Percentiles rank a stretch among this genome's conserved stretches.
Evolutionary conservation across 768 basidiomycete species (phyloP).

Genomic region (Termitomyces sp.): DNA sequence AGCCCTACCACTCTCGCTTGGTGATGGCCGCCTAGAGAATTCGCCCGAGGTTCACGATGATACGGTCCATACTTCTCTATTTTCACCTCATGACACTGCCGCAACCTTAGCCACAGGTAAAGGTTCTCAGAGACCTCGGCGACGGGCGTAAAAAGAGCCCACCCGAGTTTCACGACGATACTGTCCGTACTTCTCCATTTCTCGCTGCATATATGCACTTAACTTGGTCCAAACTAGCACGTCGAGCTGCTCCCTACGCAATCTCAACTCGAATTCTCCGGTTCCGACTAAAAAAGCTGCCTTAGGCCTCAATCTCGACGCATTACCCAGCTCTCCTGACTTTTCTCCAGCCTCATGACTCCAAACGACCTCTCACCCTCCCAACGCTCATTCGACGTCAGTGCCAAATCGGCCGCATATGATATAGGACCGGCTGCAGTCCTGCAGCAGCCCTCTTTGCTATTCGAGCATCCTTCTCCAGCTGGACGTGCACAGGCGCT

Average conservation of each 20-base stretch:
- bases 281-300: conserved; percentile 40
- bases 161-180: conserved; percentile 37
- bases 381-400: conserved; percentile 50
- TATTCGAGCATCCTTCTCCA: too few relatives aligned
- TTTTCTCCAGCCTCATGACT: conserved; percentile 73
- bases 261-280: conserved; percentile 76
- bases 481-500: too few relatives aligned
- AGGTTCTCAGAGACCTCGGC: conserved; percentile 32
- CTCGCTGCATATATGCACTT: background rate
- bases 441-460: too few relatives aligned
- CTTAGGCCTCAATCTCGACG: conserved; percentile 39
- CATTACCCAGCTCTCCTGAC: conserved; percentile 55
- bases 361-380: conserved; percentile 72
- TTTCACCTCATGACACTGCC: too few relatives aligned
- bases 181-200: background rate
- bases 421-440: conserved; percentile 38
- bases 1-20: conserved; percentile 58
- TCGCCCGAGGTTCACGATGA: too few relatives aligned
- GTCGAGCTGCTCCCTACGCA: conserved; percentile 77
- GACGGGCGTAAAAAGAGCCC: conserved; percentile 67
- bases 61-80: too few relatives aligned
- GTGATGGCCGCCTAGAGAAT: too few relatives aligned
- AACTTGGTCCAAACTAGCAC: conserved; percentile 37
- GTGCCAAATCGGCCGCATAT: conserved; percentile 41
- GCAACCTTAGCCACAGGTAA: too few relatives aligned